Conservation (phyloP, 2,329 filamentous ascomycete species). For the Drechslerella coelobrocha region DNA sequence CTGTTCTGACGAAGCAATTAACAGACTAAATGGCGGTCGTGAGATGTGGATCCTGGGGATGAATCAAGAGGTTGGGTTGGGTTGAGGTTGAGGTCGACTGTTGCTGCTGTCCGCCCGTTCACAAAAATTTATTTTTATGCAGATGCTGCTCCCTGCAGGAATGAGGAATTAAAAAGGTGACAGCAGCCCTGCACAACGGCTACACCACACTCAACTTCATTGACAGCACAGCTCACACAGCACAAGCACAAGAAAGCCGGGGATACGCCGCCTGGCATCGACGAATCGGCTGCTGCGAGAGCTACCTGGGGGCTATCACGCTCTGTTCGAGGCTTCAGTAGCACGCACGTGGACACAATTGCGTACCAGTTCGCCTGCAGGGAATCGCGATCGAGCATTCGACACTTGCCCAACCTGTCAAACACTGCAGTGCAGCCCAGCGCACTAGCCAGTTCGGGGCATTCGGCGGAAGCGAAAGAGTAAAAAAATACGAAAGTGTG, state of each 20-base stretch:
- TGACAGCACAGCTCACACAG: neutral
- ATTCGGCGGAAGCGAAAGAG: neutral
- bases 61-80: neutral
- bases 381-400: neutral
- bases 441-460: neutral
- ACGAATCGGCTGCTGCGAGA: neutral
- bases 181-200: neutral
- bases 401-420: neutral
- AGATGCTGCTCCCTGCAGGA: neutral
- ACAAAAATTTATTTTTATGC: slow-evolving; percentile 1
- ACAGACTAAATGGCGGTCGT: neutral
- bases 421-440: neutral
- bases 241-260: neutral
- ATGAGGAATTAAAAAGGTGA: neutral
- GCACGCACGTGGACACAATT: neutral
- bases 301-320: no score
- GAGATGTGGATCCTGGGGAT: neutral
- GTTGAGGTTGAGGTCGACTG: slow-evolving; percentile 1
- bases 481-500: no score
- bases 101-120: neutral
- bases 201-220: neutral
- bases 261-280: no score
- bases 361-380: neutral
- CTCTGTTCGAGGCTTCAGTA: neutral
- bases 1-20: neutral